Evolutionary conservation across 495 filamentous ascomycete species (phyloP), one percentile per base, ranked within the genome.

Genomic region (Neurospora sp.): DNA sequence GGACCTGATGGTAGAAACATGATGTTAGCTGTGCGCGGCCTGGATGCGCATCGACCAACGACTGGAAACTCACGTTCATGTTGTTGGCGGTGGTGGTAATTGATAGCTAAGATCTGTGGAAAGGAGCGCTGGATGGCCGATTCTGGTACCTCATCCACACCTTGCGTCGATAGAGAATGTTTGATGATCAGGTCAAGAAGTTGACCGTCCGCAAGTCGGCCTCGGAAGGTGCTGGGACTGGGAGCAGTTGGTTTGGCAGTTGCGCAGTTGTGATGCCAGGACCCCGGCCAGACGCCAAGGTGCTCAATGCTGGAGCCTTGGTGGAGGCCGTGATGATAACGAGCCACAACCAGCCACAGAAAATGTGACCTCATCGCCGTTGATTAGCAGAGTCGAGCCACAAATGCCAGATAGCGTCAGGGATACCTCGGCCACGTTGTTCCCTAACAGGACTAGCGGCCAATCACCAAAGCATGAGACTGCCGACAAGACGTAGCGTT

Each of bases 1-100:
- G 86, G 84, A 98, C 90, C 94, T 97, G 70, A 72, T 65, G 5
- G 53, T 65, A 14, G 27, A 35, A 14, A 65, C 7, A 65, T 65
- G 22, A 7, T 65, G 31, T 65, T 35, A 65, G 53, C 53, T 65
- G 20, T 65, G 53, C 27, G 53, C 53, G 31, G 53, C 1, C 27
- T 65, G 31, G 31, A 35, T 8, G 27, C 53, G 53, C 53, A 65
- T 65, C 53, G 27, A 31, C 53, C 27, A 27, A 65, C 27, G 31
- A 31, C 27, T 37, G 53, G 46, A 42, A 48, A 59, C 78, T 77
- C 70, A 83, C 80, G 77, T 84, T 84, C 81, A 84, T 83, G 35
- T 35, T 65, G 53, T 12, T 65, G 27, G 53, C 14, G 27, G 27
- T 7, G 48, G 31, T 16, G 27, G 27, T 65, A 37, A 65, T 37